Evolutionary conservation across 2,329 filamentous ascomycete genomes (phyloP).

Genomic region (Lojkania enalia): DNA sequence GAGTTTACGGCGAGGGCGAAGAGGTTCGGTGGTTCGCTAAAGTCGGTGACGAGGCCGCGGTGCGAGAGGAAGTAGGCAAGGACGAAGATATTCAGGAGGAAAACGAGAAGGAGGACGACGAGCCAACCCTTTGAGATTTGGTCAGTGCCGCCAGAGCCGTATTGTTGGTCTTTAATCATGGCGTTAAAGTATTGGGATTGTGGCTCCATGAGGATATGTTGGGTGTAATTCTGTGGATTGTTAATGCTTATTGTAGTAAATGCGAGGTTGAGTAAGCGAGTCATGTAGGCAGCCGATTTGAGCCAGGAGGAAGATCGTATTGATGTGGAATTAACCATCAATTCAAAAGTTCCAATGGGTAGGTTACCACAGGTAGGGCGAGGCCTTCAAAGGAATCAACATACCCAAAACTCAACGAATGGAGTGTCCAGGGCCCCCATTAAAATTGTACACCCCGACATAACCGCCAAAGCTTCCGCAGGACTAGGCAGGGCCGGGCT

Average conservation of each 20-base stretch:
- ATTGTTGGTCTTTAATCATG: constrained; percentile 66
- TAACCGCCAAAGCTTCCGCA: constrained; percentile 73
- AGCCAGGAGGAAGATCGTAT: too few species aligned
- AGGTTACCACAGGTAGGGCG: neutral
- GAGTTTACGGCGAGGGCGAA: constrained; percentile 73
- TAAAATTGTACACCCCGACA: constrained; percentile 68
- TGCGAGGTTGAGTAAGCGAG: too few species aligned
- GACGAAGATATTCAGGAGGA: constrained; percentile 68
- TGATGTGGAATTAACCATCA: constrained; percentile 1
- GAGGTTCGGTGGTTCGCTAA: constrained; percentile 75
- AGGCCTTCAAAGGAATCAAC: too few species aligned
- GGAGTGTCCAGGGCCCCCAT: constrained; percentile 62
- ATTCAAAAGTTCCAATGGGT: constrained; percentile 1
- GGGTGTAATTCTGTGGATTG: constrained; percentile 45
- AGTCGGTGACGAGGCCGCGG: constrained; percentile 72
- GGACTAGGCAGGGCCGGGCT: constrained; percentile 63
- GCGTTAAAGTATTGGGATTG: constrained; percentile 66
- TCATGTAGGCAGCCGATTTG: too few species aligned
- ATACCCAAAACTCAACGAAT: constrained; percentile 57
- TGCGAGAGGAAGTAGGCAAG: constrained; percentile 64
- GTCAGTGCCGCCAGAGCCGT: constrained; percentile 66
- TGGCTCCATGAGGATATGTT: constrained; percentile 45
- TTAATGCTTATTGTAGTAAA: too few species aligned
- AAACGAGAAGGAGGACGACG: constrained; percentile 65
- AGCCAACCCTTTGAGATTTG: constrained; percentile 70